phyloP scores from a whole-genome alignment of 768 basidiomycete species.

The Lactarius hengduanensis region DNA sequence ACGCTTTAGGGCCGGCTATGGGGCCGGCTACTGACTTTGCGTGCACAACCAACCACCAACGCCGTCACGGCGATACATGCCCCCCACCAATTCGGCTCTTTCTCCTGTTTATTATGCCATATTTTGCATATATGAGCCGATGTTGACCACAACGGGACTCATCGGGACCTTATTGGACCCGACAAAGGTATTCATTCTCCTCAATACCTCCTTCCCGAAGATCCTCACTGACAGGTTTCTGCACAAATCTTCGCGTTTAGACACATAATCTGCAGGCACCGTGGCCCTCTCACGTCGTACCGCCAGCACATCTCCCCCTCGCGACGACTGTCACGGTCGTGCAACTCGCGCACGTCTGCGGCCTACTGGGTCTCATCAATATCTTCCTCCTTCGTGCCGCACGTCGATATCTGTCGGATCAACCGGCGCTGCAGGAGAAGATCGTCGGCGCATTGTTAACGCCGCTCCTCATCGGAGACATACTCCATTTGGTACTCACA shows the following conservation, averaged over 20 bases:
- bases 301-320: slow-evolving; percentile 50
- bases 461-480: slow-evolving; percentile 68
- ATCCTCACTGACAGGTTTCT: slow-evolving; percentile 8
- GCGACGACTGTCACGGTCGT: slow-evolving; percentile 69
- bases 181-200: slow-evolving; percentile 46
- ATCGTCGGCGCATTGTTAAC: slow-evolving; percentile 60
- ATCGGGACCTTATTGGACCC: slow-evolving; percentile 66
- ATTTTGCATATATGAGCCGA: slow-evolving; percentile 74
- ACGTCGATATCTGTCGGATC: slow-evolving; percentile 55
- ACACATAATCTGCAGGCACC: slow-evolving; percentile 75
- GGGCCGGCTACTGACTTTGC: too few relatives aligned
- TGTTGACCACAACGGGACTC: slow-evolving; percentile 61
- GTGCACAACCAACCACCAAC: background rate
- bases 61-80: slow-evolving; percentile 35
- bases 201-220: slow-evolving; percentile 10
- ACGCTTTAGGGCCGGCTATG: slow-evolving; percentile 33
- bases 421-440: slow-evolving; percentile 70
- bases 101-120: slow-evolving; percentile 71
- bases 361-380: slow-evolving; percentile 69
- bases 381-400: slow-evolving; percentile 61
- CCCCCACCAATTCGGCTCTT: slow-evolving; percentile 54
- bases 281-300: slow-evolving; percentile 52
- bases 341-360: slow-evolving; percentile 78
- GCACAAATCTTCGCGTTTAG: slow-evolving; percentile 37
- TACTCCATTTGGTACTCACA: slow-evolving; percentile 64